These are phyloP conservation scores for Myrica gale DNA, from an alignment of 306 rosid species.

Conservation along the genomic window DNA sequence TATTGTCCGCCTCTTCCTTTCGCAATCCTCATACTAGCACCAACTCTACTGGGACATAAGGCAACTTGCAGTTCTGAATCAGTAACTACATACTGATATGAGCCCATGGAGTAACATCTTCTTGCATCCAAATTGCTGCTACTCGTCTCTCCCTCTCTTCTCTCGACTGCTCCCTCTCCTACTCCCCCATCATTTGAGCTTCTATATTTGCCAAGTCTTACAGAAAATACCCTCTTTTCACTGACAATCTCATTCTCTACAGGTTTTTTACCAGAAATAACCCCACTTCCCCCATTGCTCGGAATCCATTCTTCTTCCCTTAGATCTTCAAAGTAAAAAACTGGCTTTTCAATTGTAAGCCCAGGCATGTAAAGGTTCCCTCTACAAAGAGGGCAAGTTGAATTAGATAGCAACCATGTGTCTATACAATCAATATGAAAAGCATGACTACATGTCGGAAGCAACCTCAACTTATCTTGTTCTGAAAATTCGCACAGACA, in stretches of 20 bases:
- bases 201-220: conserved; percentile 80
- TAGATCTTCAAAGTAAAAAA: conserved; percentile 47
- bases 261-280: conserved; percentile 40
- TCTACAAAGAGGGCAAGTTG: conserved; percentile 95
- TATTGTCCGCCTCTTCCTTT: conserved; percentile 49
- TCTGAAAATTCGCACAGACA: conserved; percentile 83
- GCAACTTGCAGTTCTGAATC: conserved; percentile 82
- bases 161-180: conserved; percentile 30
- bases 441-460: conserved; percentile 89
- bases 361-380: conserved; percentile 63
- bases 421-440: conserved; percentile 84
- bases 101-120: conserved; percentile 95
- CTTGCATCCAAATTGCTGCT: conserved; percentile 65
- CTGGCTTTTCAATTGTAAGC: conserved; percentile 57
- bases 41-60: conserved; percentile 47
- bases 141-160: conserved; percentile 61
- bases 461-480: conserved; percentile 71
- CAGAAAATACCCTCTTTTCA: conserved; percentile 74
- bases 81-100: conserved; percentile 80
- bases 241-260: conserved; percentile 51
- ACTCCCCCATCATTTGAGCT: conserved; percentile 51
- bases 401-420: conserved; percentile 84
- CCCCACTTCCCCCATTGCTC: conserved; percentile 39
- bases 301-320: conserved; percentile 54
- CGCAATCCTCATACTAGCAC: conserved; percentile 53